phyloP scores from a whole-genome alignment of 108 stramenopile species.

The Pseudonitzschia delicatissima region DNA sequence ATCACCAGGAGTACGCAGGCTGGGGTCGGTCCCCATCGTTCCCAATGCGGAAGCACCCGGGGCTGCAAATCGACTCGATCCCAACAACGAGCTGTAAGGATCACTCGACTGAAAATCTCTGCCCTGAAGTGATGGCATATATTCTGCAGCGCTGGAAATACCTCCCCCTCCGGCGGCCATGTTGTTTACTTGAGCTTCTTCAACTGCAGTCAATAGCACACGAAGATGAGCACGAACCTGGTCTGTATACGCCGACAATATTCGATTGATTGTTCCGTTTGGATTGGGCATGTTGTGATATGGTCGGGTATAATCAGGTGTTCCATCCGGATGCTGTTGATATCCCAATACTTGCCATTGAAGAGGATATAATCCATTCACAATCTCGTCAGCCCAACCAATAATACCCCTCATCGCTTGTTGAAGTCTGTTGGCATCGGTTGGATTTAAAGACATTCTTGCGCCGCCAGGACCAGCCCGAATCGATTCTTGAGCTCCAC shows the following conservation, averaged over 20 bases:
- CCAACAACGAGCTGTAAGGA: constrained; percentile 1
- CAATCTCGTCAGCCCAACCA: constrained; percentile 60
- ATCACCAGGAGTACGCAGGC: neutral
- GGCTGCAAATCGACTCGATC: neutral
- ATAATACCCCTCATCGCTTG: constrained; percentile 50
- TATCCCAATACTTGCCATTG: constrained; percentile 69
- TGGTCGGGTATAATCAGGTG: constrained; percentile 47
- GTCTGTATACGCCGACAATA: constrained; percentile 42
- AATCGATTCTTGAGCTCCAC: constrained; percentile 13
- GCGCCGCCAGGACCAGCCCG: neutral
- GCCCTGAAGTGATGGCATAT: constrained; percentile 2
- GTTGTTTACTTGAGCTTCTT: constrained; percentile 19
- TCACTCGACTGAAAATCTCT: neutral
- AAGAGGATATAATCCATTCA: constrained; percentile 48
- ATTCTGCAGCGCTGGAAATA: neutral
- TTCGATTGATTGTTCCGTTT: constrained; percentile 37
- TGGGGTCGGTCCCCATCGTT: neutral
- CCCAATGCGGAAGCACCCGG: neutral
- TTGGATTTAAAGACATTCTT: constrained; percentile 8
- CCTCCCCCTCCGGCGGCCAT: neutral
- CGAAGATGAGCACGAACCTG: constrained; percentile 39
- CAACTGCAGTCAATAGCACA: constrained; percentile 33
- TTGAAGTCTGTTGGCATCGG: constrained; percentile 26
- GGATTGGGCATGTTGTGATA: constrained; percentile 66
- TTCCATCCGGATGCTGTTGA: constrained; percentile 45